Evolutionary conservation across 2,329 filamentous ascomycete genomes (phyloP).

Genomic region (Arthrocladium fulminans): DNA sequence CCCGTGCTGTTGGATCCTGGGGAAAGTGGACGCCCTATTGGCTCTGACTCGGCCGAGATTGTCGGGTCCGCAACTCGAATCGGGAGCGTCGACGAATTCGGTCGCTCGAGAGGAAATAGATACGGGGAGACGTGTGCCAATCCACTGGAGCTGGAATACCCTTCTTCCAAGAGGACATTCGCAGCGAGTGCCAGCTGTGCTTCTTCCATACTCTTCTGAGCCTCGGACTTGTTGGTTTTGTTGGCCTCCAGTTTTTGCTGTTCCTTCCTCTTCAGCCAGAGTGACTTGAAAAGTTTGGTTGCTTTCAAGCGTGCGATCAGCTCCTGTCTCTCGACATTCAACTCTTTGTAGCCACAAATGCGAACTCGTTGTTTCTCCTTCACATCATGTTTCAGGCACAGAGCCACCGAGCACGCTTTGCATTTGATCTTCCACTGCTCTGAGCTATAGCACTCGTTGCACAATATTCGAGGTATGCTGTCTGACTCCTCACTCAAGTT

Average conservation of each 20-base stretch:
- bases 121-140: neutral
- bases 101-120: neutral
- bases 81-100: conserved; percentile 7
- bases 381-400: conserved; percentile 54
- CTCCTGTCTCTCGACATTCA: conserved; percentile 43
- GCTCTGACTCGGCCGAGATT: conserved; percentile 18
- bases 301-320: conserved; percentile 22
- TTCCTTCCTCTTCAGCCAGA: conserved; percentile 23
- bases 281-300: conserved; percentile 15
- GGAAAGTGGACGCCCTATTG: conserved; percentile 19
- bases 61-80: conserved; percentile 10
- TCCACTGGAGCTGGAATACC: neutral
- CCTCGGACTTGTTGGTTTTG: conserved; percentile 2
- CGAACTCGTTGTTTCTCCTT: conserved; percentile 44
- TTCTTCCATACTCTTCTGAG: conserved; percentile 6
- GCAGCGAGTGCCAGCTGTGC: conserved; percentile 1
- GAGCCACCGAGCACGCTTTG: conserved; percentile 46
- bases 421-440: conserved; percentile 53
- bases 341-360: conserved; percentile 50
- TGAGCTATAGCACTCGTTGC: conserved; percentile 50
- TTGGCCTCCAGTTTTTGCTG: conserved; percentile 7
- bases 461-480: conserved; percentile 43
- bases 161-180: conserved; percentile 8
- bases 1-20: conserved; percentile 26
- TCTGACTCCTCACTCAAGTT: conserved; percentile 9